Conservation (phyloP, 192 early-diverging fungal species). For the Dimargaris xerosporica region DNA sequence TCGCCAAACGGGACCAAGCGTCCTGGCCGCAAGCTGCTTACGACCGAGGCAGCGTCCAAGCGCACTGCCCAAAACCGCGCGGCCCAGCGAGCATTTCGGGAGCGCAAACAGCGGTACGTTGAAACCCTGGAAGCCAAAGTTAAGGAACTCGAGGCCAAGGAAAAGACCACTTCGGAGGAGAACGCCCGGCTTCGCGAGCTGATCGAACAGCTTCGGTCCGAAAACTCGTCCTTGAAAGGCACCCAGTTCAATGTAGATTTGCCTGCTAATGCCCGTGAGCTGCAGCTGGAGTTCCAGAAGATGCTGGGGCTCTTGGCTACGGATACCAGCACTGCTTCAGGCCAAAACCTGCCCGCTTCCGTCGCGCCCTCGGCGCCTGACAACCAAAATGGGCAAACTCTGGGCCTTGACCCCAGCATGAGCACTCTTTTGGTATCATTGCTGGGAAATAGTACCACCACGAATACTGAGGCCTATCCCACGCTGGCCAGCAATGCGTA, state of each 20-base stretch:
- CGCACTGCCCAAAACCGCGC: constrained; percentile 81
- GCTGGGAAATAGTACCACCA: no score
- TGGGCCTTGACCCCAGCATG: no score
- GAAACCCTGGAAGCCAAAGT: constrained; percentile 61
- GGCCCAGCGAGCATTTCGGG: constrained; percentile 80
- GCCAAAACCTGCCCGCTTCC: no score
- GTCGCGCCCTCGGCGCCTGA: no score
- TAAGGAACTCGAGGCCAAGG: constrained; percentile 44
- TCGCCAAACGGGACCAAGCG: constrained; percentile 20
- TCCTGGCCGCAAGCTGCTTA: constrained; percentile 45
- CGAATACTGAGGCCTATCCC: no score
- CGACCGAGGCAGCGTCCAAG: constrained; percentile 37
- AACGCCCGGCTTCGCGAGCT: constrained; percentile 21
- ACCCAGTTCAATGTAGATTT: not conserved
- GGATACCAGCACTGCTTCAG: not conserved
- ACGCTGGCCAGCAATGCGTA: no score
- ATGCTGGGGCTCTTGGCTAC: not conserved
- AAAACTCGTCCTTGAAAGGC: constrained; percentile 16
- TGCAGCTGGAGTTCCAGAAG: no score
- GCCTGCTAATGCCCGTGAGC: not conserved
- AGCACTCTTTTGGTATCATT: no score
- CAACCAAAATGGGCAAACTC: no score
- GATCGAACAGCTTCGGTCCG: constrained; percentile 23
- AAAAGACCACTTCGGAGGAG: constrained; percentile 31
- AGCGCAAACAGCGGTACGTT: constrained; percentile 69